These are phyloP conservation scores for Acanthochlamys bracteata DNA, from an alignment of 106 monocot species.

Conservation along the genomic window DNA sequence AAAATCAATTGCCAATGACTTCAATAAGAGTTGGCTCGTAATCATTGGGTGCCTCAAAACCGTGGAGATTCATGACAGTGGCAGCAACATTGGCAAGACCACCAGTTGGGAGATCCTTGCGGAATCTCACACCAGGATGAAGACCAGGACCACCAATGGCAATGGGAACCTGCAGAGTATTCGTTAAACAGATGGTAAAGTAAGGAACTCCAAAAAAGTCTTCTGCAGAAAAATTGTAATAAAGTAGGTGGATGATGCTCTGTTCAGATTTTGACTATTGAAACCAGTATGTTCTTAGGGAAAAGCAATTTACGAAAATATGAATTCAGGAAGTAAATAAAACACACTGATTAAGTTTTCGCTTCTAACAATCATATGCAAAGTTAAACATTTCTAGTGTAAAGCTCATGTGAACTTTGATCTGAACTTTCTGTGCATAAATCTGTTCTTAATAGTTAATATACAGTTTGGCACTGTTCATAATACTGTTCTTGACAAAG, in stretches of 20 bases:
- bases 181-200: background rate
- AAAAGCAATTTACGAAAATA: too few species aligned
- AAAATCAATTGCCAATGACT: constrained; percentile 58
- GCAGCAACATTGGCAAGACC: constrained; percentile 97
- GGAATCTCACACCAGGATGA: constrained; percentile 52
- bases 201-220: background rate
- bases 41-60: constrained; percentile 72
- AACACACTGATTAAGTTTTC: too few species aligned
- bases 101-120: constrained; percentile 48
- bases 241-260: too few species aligned
- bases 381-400: too few species aligned
- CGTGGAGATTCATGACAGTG: constrained; percentile 92
- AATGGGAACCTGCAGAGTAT: constrained; percentile 71
- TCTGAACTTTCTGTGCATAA: background rate
- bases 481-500: background rate
- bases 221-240: too few species aligned
- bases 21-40: constrained; percentile 91
- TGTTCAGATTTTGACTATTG: too few species aligned
- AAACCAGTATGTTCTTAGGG: too few species aligned
- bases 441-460: too few species aligned
- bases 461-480: too few species aligned
- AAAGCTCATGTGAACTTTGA: background rate
- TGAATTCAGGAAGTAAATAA: too few species aligned
- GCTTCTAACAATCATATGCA: too few species aligned
- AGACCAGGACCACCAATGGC: constrained; percentile 95